Conservation (phyloP, 805 yeast genomes). For the Yamadazyma paraphyllophila region DNA sequence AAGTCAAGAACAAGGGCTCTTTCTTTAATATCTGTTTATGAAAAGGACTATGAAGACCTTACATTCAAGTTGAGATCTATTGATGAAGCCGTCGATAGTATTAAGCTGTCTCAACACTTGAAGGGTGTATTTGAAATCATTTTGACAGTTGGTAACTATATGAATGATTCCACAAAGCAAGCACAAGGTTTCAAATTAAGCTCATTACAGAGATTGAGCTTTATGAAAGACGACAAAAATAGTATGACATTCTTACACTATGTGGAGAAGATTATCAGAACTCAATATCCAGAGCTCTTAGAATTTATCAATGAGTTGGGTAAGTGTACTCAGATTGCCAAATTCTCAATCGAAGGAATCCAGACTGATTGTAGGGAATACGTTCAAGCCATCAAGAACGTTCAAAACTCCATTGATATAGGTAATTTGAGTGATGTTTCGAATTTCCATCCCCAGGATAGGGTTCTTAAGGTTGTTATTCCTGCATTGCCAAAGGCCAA, state of each 20-base stretch:
- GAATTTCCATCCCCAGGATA: conserved; percentile 66
- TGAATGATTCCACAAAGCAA: conserved; percentile 68
- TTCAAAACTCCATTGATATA: conserved; percentile 51
- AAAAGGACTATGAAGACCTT: conserved; percentile 65
- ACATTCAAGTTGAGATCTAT: conserved; percentile 52
- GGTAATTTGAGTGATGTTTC: conserved; percentile 66
- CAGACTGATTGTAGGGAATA: conserved; percentile 59
- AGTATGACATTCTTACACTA: conserved; percentile 72
- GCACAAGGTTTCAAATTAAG: conserved; percentile 71
- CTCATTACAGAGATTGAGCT: conserved; percentile 65
- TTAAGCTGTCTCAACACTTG: conserved; percentile 53
- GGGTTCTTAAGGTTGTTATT: conserved; percentile 51
- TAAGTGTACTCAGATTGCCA: conserved; percentile 53
- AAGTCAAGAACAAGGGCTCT: conserved; percentile 65
- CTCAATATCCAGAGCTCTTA: conserved; percentile 62
- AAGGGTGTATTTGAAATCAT: conserved; percentile 62
- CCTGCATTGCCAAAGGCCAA: conserved; percentile 56
- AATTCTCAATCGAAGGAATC: conserved; percentile 61
- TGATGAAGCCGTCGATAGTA: conserved; percentile 57
- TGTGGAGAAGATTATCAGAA: conserved; percentile 65
- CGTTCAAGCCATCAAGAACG: conserved; percentile 47
- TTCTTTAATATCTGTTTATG: conserved; percentile 52
- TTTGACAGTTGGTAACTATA: conserved; percentile 71
- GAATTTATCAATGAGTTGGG: conserved; percentile 60
- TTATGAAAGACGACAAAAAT: conserved; percentile 69